Base-by-base conservation (phyloP, 306 rosid species). In the Prunus mongolica region DNA sequence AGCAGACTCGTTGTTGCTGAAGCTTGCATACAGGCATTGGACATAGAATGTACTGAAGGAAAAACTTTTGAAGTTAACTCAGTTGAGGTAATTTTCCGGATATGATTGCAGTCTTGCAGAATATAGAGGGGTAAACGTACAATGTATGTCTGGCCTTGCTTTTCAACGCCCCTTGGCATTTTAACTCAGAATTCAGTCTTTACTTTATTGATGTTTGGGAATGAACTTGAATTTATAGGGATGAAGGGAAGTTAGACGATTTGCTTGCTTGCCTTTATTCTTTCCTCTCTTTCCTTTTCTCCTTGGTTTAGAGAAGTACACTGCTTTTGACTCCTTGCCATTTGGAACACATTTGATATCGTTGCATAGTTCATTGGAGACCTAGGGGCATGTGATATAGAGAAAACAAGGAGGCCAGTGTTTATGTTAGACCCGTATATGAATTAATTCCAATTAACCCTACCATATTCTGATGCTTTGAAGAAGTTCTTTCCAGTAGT, bases 1-100 rank as follows among this genome's bases (percentile, higher is more conserved):
- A 94, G 98, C 82, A 89, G 98, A 82, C 84, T 92, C 65, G 87
- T 87, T 22, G 96, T 94, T 81, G 98, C 98, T 25, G 98, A 94
- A 88, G 97, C 98, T 78, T 94, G 98, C 81, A 27, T 94, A 60
- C 97, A 92, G 81, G 97, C 95, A 24, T 81, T 94, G 50, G 97
- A 92, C 86, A 87, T 92, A 18, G 93, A 90, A 80, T 88, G 80
- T 82, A 92, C 97, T n/a, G 85, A 87, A 82, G 94, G 96, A 69
- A 84, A 94, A 80, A 68, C 73, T 1, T 94, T 86, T 57, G 98
- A 94, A 86, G 80, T 94, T 51, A 90, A 78, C 85, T 91, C 98
- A 50, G 84, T 94, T 69, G 94, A 88, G 97, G 98, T 94, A 85
- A 84, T 67, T 65, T 74, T 80, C 65, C 20, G 49, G 38, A 74